Percentiles rank a stretch among this genome's conserved stretches.
phyloP scores from a whole-genome alignment of 345 rosid genomes.

The Ceriops decandra region DNA sequence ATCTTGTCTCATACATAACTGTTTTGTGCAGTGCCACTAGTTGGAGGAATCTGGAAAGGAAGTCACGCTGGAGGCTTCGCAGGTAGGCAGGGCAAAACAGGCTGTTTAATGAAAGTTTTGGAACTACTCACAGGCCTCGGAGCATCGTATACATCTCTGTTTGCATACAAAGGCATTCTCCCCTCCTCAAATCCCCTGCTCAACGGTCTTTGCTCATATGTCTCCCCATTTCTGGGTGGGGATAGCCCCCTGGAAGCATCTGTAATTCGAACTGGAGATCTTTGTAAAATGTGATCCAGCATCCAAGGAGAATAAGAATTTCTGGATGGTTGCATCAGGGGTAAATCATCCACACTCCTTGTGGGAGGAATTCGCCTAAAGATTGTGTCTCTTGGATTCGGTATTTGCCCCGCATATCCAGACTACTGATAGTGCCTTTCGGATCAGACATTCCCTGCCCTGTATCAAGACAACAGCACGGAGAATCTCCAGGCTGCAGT shows the following conservation, averaged over 20 bases:
- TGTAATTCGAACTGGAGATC: conserved; percentile 65
- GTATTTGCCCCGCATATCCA: too few relatives aligned
- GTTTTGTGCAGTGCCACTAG: conserved; percentile 42
- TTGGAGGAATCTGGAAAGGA: conserved; percentile 47
- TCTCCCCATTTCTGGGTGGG: conserved; percentile 52
- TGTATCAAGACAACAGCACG: conserved; percentile 22
- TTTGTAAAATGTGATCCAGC: conserved; percentile 55
- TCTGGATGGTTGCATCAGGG: conserved; percentile 44
- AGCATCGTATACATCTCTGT: conserved; percentile 51
- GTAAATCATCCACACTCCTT: conserved; percentile 49
- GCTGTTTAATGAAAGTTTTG: conserved; percentile 45
- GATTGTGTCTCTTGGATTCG: not conserved
- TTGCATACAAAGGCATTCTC: conserved; percentile 50
- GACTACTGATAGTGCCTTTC: conserved; percentile 29
- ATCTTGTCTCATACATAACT: conserved; percentile 47
- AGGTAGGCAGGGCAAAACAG: conserved; percentile 46
- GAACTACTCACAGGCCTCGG: conserved; percentile 44
- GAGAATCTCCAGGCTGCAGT: conserved; percentile 34
- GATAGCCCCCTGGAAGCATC: conserved; percentile 60
- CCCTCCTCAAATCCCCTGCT: conserved; percentile 52
- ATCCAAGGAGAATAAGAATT: conserved; percentile 61
- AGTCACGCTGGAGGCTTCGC: conserved; percentile 45
- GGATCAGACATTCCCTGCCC: conserved; percentile 44
- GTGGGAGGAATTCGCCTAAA: conserved; percentile 43
- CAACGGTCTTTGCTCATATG: conserved; percentile 45